Evolutionary conservation across 306 rosid genomes (phyloP).

Genomic region (Quercus mongolica): DNA sequence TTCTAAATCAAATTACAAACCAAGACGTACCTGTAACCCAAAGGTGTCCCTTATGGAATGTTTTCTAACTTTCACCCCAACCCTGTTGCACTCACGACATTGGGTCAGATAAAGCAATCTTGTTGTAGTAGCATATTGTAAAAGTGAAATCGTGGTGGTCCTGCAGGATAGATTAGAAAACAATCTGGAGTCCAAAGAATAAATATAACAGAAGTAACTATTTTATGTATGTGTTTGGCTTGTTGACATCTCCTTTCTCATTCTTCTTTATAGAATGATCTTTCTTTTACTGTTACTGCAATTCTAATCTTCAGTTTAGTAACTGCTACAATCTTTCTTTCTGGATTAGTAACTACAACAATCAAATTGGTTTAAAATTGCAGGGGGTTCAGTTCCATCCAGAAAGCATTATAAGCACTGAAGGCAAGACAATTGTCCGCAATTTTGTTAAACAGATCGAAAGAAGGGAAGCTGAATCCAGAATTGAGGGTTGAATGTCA

Average conservation of each 20-base stretch:
- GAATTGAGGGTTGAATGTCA: neutral
- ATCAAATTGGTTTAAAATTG: constrained; percentile 11
- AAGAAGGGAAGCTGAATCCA: constrained; percentile 47
- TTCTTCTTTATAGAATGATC: neutral
- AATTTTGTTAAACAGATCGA: constrained; percentile 69
- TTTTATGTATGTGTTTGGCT: neutral
- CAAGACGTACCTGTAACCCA: neutral
- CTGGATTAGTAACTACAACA: neutral
- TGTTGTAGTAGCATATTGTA: too few relatives aligned
- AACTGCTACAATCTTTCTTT: neutral
- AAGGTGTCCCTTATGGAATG: neutral
- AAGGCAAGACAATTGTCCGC: constrained; percentile 63
- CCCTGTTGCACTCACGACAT: too few relatives aligned
- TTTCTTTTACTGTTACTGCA: neutral
- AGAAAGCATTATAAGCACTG: constrained; percentile 76
- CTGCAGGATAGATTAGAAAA: too few relatives aligned
- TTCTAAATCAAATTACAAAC: neutral
- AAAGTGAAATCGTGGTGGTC: too few relatives aligned
- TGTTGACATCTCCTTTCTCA: neutral
- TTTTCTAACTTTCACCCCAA: neutral
- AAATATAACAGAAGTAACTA: neutral
- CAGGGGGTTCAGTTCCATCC: constrained; percentile 99
- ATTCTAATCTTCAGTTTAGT: neutral
- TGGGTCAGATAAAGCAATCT: too few relatives aligned
- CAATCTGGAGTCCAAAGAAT: too few relatives aligned